These are phyloP conservation scores for Tuber aestivum DNA, from an alignment of 495 filamentous ascomycete genomes.

Conservation along the genomic window DNA sequence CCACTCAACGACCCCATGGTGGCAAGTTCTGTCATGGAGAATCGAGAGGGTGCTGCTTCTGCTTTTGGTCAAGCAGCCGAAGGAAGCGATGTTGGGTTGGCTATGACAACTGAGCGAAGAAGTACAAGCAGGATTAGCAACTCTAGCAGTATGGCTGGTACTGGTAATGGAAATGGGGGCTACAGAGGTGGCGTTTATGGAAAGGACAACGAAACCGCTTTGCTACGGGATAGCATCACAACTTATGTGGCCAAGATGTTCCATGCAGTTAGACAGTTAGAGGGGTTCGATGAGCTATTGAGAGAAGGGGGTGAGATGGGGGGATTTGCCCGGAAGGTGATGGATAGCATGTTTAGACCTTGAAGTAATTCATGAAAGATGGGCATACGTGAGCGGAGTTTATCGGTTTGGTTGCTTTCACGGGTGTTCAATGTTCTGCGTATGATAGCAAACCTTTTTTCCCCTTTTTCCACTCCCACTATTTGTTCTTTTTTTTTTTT, in stretches of 20 bases:
- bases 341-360: constrained; percentile 44
- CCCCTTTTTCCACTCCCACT: constrained; percentile 4
- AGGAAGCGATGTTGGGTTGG: constrained; percentile 35
- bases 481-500: constrained; percentile 10
- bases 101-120: constrained; percentile 40
- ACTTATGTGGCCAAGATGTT: constrained; percentile 43
- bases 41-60: constrained; percentile 39
- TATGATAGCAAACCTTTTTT: constrained; percentile 23
- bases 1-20: constrained; percentile 35
- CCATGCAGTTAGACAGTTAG: constrained; percentile 37
- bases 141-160: constrained; percentile 21
- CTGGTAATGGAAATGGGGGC: constrained; percentile 19
- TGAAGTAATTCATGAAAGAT: constrained; percentile 9
- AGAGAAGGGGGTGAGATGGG: constrained; percentile 43
- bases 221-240: constrained; percentile 40
- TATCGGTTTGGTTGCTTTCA: constrained; percentile 20
- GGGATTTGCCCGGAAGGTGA: constrained; percentile 42
- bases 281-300: constrained; percentile 41
- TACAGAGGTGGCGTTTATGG: constrained; percentile 33
- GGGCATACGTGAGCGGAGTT: constrained; percentile 5
- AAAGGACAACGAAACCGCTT: constrained; percentile 39
- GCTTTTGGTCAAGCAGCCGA: constrained; percentile 34
- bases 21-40: constrained; percentile 38
- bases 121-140: constrained; percentile 37
- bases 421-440: constrained; percentile 17